Evolutionary conservation across 2,329 filamentous ascomycete species (phyloP).

Genomic region (Diaporthe aspalathi): DNA sequence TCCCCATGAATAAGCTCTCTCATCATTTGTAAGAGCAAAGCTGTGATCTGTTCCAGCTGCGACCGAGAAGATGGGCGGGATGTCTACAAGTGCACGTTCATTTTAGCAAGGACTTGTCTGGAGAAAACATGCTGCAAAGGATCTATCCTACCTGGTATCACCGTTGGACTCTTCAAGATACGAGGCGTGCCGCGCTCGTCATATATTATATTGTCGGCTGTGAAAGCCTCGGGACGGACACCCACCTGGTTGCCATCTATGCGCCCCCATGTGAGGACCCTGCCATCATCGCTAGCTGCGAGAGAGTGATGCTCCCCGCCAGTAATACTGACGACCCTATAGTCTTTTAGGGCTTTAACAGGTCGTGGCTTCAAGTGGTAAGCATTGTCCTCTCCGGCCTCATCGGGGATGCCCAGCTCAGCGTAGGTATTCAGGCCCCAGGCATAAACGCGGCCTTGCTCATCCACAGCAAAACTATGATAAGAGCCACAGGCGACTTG

Average conservation of each 20-base stretch:
- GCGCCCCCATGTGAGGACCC: constrained; percentile 71
- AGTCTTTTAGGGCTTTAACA: constrained; percentile 71
- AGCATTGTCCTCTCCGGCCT: constrained; percentile 75
- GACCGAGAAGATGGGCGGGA: constrained; percentile 67
- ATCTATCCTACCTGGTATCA: constrained; percentile 38
- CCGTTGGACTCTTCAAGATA: constrained; percentile 74
- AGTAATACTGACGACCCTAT: constrained; percentile 73
- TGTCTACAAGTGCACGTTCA: constrained; percentile 45
- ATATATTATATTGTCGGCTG: constrained; percentile 69
- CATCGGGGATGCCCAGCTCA: constrained; percentile 74
- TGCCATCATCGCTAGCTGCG: constrained; percentile 66
- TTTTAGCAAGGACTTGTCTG: neutral
- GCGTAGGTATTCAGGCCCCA: constrained; percentile 93
- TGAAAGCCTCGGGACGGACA: constrained; percentile 65
- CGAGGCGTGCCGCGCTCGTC: constrained; percentile 74
- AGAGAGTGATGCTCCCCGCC: constrained; percentile 81
- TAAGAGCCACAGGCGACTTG: constrained; percentile 74
- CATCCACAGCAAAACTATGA: constrained; percentile 85
- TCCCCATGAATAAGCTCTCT: constrained; percentile 82
- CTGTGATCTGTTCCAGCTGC: constrained; percentile 78
- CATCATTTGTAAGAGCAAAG: constrained; percentile 75
- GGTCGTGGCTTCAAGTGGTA: constrained; percentile 77
- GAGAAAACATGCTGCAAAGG: too few relatives aligned
- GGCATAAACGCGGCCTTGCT: constrained; percentile 76
- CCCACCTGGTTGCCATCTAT: constrained; percentile 66